phyloP scores from a whole-genome alignment of 805 yeast species.

The Babjeviella inositovora region DNA sequence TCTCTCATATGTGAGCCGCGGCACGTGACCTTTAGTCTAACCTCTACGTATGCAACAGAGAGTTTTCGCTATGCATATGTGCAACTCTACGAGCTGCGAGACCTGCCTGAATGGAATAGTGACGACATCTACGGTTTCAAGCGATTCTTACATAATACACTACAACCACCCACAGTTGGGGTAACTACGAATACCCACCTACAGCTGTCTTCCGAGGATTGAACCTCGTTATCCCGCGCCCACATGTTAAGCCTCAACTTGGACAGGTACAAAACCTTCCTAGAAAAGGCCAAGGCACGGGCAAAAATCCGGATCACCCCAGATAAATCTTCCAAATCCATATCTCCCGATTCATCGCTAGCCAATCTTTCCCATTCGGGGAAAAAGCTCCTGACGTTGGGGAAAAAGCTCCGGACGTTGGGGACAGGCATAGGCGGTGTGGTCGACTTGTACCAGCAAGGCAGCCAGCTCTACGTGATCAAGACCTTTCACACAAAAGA shows the following conservation, averaged over 20 bases:
- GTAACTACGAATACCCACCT: too few relatives aligned
- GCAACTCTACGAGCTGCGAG: too few relatives aligned
- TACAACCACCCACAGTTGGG: too few relatives aligned
- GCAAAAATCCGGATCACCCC: neutral
- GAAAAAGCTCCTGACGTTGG: slow-evolving; percentile 4
- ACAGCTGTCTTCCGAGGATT: neutral
- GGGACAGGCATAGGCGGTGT: slow-evolving; percentile 16
- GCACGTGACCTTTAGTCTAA: too few relatives aligned
- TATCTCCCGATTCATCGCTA: neutral
- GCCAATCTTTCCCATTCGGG: slow-evolving; percentile 5
- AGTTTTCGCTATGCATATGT: too few relatives aligned
- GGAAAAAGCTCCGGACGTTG: slow-evolving; percentile 5
- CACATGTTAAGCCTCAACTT: neutral
- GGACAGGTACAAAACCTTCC: neutral
- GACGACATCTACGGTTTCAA: too few relatives aligned
- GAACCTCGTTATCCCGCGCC: neutral
- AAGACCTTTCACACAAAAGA: slow-evolving; percentile 26
- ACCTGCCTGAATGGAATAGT: too few relatives aligned
- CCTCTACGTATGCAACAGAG: too few relatives aligned
- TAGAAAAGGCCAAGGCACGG: too few relatives aligned
- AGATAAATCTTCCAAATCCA: slow-evolving; percentile 1
- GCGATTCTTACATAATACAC: too few relatives aligned
- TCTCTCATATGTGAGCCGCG: too few relatives aligned
- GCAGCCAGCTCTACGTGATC: slow-evolving; percentile 15
- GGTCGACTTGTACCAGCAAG: slow-evolving; percentile 12